A percentile compares a stretch with the other conserved stretches of the same genome.
Evolutionary conservation across 192 early-diverging fungal genomes (phyloP).

Genomic region (Funneliformis mosseae): DNA sequence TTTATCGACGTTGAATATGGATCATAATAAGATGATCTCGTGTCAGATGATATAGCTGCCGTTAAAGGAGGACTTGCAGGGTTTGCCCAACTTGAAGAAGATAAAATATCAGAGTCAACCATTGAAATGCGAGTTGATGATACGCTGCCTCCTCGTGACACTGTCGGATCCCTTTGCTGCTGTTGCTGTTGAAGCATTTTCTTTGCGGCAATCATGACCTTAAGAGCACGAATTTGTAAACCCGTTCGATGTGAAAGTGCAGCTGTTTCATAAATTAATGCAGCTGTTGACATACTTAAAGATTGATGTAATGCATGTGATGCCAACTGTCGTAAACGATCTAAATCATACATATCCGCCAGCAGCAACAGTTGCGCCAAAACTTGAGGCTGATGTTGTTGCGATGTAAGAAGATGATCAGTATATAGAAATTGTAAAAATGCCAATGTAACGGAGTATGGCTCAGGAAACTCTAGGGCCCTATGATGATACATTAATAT

Average conservation of each 20-base stretch:
- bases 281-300: conserved; percentile 61
- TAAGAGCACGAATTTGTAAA: conserved; percentile 59
- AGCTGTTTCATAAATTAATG: conserved; percentile 68
- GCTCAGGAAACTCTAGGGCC: conserved; percentile 48
- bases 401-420: conserved; percentile 61
- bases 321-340: conserved; percentile 58
- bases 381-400: conserved; percentile 65
- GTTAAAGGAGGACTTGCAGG: not conserved
- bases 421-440: conserved; percentile 73
- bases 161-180: conserved; percentile 36
- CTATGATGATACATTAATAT: conserved; percentile 50
- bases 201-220: conserved; percentile 57
- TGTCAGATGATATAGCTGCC: not conserved
- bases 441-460: conserved; percentile 55
- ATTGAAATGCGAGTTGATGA: not conserved
- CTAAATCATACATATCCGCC: conserved; percentile 61
- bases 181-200: conserved; percentile 54
- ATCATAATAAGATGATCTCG: conserved; percentile 28
- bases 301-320: conserved; percentile 62
- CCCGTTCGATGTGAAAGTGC: conserved; percentile 62
- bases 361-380: conserved; percentile 63
- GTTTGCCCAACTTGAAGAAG: not conserved
- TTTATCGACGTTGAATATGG: conserved; percentile 19
- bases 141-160: not conserved
- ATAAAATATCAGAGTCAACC: not conserved